phyloP scores from a whole-genome alignment of 75 land plant genomes.

The Sequoia sempervirens region DNA sequence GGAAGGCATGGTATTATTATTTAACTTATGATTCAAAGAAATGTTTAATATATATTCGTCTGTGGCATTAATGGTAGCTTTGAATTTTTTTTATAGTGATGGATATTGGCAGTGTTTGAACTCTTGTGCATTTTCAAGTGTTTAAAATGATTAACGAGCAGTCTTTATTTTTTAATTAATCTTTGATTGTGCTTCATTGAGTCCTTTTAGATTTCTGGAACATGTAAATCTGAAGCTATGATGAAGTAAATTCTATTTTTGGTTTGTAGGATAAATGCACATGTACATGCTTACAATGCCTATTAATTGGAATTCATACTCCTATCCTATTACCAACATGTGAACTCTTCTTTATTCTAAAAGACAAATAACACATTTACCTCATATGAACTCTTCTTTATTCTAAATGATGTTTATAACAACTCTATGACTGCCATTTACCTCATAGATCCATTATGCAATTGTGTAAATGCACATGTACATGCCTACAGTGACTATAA shows the following conservation, averaged over 20 bases:
- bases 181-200: background rate
- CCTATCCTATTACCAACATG: background rate
- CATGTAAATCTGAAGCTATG: background rate
- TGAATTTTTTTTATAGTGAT: background rate
- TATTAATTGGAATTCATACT: too few relatives aligned
- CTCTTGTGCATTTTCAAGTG: background rate
- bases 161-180: background rate
- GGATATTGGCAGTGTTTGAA: background rate
- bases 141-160: background rate
- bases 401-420: too few relatives aligned
- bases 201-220: background rate
- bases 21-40: background rate
- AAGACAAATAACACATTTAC: too few relatives aligned
- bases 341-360: too few relatives aligned
- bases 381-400: too few relatives aligned
- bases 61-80: background rate
- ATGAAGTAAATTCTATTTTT: background rate
- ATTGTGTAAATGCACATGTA: too few relatives aligned
- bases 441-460: too few relatives aligned
- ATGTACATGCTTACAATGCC: too few relatives aligned
- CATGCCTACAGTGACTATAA: too few relatives aligned
- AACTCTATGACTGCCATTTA: too few relatives aligned
- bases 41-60: background rate
- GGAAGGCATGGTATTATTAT: slow-evolving; percentile 1
- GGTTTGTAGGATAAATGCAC: background rate